These are phyloP conservation scores for Chlamydomonas reinhardtii DNA, from an alignment of 163 green algal species.

Conservation along the genomic window DNA sequence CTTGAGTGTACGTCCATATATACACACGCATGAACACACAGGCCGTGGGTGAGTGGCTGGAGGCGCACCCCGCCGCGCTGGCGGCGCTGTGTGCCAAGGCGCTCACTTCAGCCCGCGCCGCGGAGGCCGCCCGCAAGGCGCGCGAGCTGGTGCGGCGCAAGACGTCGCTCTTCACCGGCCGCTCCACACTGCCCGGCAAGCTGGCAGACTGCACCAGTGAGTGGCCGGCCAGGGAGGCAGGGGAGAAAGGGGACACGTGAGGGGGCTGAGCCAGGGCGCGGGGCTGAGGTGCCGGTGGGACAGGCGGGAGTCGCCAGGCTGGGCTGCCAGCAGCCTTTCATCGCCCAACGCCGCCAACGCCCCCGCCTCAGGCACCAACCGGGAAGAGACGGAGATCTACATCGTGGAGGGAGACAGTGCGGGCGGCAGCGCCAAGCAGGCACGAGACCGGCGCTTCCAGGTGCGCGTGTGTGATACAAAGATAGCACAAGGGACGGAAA, in stretches of 20 bases:
- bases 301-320: no score
- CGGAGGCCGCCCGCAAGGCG: conserved; percentile 91
- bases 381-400: conserved; percentile 92
- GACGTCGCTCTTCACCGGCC: conserved; percentile 79
- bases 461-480: conserved; percentile 44
- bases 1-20: no score
- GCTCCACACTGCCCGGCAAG: conserved; percentile 95
- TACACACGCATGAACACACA: background rate
- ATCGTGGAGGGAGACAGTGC: conserved; percentile 99
- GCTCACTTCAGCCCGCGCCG: conserved; percentile 78
- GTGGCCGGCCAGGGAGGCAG: background rate
- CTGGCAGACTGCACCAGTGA: conserved; percentile 94
- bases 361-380: conserved; percentile 32
- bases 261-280: no score
- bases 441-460: conserved; percentile 83
- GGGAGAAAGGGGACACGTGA: background rate
- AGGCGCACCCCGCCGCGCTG: conserved; percentile 60
- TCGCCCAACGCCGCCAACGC: no score
- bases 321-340: no score
- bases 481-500: no score
- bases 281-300: no score
- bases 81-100: conserved; percentile 77
- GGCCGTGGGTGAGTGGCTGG: conserved; percentile 76
- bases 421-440: conserved; percentile 97
- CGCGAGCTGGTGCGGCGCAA: conserved; percentile 94